Evolutionary conservation across 805 yeast species (phyloP), one percentile per base, ranked within the genome.

Genomic region (Torulaspora delbrueckii): DNA sequence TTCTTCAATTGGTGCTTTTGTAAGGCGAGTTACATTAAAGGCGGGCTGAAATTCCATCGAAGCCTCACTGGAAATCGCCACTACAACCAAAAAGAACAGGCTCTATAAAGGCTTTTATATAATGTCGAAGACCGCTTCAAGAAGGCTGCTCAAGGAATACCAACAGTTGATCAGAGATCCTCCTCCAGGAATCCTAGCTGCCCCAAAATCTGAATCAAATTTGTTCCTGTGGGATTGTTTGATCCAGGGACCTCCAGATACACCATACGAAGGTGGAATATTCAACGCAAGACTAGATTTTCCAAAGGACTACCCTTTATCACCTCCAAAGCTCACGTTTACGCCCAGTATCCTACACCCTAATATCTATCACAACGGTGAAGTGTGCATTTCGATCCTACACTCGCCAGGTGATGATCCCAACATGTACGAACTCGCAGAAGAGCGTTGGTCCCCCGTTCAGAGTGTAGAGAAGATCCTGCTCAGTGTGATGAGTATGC

Each of bases 361-460:
- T 19, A 93, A 93, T 66, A 81, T 93, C 45, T 93, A 91, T 64
- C 80, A 86, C 41, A 96, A 90, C 60, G 99, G 99, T 2, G 87
- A 87, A 19, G 99, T 93, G 3, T 93, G 99, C 66, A 93, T 93
- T 41, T 87, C 96, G 12, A 93, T 93, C 40, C 72, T 93, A 53
- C 99, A 93, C 63, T 81, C 96, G 1, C 96, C 98, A 1, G 99
- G 99, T 8, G 96, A 90, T 57, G 99, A 93, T 66, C 98, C 99
- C 16, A 79, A 89, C 64, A 89, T 84, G 75, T 93, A 93, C 68
- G 99, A 93, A 66, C 69, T 86, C 25, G 96, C 98, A 0, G 95
- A 90, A 56, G 99, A 93, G 68, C 73, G 99, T 54, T 93, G 99
- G 99, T 86, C 95, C 5, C 99, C 99, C 0, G 90, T 93, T 25